phyloP scores from a whole-genome alignment of 768 basidiomycete species.

The Coprinopsis sp. region DNA sequence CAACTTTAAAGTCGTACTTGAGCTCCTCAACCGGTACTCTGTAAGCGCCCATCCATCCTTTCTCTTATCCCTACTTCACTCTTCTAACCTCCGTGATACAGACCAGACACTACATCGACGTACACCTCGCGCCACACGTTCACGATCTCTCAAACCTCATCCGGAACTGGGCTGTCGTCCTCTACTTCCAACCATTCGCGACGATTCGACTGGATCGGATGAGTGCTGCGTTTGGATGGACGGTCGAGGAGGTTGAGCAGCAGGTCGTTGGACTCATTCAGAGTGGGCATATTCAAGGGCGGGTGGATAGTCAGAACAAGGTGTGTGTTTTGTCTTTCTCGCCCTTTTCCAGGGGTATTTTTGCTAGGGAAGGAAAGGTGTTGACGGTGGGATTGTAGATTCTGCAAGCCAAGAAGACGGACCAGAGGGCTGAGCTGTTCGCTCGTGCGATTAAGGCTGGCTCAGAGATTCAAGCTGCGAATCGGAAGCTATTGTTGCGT shows the following conservation, averaged over 20 bases:
- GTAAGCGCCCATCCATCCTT: slow-evolving; percentile 34
- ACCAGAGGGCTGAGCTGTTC: slow-evolving; percentile 75
- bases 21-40: slow-evolving; percentile 66
- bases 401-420: slow-evolving; percentile 71
- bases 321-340: slow-evolving; percentile 28
- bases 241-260: slow-evolving; percentile 61
- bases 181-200: slow-evolving; percentile 89
- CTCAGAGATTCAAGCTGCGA: slow-evolving; percentile 63
- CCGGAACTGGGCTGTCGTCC: slow-evolving; percentile 70
- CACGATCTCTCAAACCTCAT: slow-evolving; percentile 61
- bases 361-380: no score
- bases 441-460: slow-evolving; percentile 71
- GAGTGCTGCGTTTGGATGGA: slow-evolving; percentile 83
- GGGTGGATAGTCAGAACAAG: slow-evolving; percentile 89
- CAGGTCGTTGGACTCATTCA: slow-evolving; percentile 78
- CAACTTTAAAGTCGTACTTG: slow-evolving; percentile 79
- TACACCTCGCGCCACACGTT: slow-evolving; percentile 72
- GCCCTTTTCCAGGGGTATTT: neutral
- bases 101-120: slow-evolving; percentile 75
- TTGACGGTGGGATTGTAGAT: no score
- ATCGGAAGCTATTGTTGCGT: slow-evolving; percentile 73
- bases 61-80: neutral
- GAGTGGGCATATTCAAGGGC: slow-evolving; percentile 69
- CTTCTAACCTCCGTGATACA: slow-evolving; percentile 23
- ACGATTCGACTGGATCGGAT: slow-evolving; percentile 81